Evolutionary conservation across 108 stramenopile species (phyloP), one percentile per base, ranked within the genome.

Genomic region (Cylindrotheca closterium): DNA sequence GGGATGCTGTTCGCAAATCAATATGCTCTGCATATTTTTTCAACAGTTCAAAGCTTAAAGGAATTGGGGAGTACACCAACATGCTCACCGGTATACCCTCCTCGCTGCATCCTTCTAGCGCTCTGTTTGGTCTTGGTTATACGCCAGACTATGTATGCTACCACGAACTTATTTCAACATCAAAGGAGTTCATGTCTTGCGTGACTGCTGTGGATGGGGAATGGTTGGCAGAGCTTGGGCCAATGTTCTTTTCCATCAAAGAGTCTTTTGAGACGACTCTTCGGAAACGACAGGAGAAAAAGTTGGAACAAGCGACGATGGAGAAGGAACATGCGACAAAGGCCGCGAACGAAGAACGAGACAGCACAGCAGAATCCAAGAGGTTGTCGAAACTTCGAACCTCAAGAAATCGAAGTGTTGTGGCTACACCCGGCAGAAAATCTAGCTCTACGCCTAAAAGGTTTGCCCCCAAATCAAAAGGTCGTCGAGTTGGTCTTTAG

Each of bases 1-100:
- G 99, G 99, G 97, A 99, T 79, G 79, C 79, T 5, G 94, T 99
- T 18, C 87, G 99, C 48, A 96, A 97, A 84, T 87, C 97, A 0
- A 98, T 99, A 31, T 99, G 99, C 70, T 96, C 96, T n/a, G 96
- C 96, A 30, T 98, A 99, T 80, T 98, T 98, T 59, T 96, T 95
- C 92, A 97, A 99, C 68, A 81, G 84, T 57, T 96, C 96, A 27
- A 92, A 92, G 68, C 94, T 98, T 70, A 98, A 98, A 77, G 96
- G 96, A 25, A 95, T 99, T 57, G 97, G 96, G 4, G 97, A 99
- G 68, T 99, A 99, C 80, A 91, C 97, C 61, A 99, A 99, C 79
- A 91, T 99, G 95, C 86, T 99, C 10, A 93, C 90, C 27, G 98
- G 97, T 18, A 89, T 94, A 33, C 90, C 95, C 10, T 88, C 88